Evolutionary conservation across 208 protist genomes (phyloP).

Genomic region (Tritrichomonas musculus): DNA sequence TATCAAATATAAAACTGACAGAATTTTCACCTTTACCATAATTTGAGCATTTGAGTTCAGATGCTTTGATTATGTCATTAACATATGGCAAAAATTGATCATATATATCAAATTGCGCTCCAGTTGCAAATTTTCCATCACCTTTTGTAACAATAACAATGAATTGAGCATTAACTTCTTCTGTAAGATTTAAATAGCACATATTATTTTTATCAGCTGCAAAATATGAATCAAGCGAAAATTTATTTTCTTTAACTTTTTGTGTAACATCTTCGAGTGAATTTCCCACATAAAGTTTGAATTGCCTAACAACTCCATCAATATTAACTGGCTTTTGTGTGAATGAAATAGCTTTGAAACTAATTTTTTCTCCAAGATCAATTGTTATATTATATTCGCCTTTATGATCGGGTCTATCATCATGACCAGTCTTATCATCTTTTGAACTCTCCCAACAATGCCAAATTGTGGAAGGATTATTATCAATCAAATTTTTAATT

Average conservation of each 20-base stretch:
- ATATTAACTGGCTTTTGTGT: not conserved
- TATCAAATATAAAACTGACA: not conserved
- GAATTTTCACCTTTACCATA: no score
- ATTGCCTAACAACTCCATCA: not conserved
- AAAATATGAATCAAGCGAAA: not conserved
- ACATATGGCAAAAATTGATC: not conserved
- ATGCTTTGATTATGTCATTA: not conserved
- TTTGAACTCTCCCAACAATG: not conserved
- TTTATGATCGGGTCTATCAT: no score
- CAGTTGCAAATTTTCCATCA: not conserved
- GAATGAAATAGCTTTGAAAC: not conserved
- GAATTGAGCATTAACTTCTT: not conserved
- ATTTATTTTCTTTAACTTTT: not conserved
- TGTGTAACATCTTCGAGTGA: not conserved
- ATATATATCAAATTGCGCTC: not conserved
- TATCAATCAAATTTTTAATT: not conserved
- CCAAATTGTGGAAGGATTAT: not conserved
- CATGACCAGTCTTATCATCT: no score
- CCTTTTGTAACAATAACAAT: not conserved
- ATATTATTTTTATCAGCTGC: not conserved
- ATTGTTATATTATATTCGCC: not conserved
- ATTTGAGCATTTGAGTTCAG: not conserved
- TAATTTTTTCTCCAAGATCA: not conserved
- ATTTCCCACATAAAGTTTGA: not conserved
- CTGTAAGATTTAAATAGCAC: not conserved